Base-by-base conservation (phyloP, 2,329 filamentous ascomycete species). In the Pseudogymnoascus sp. region DNA sequence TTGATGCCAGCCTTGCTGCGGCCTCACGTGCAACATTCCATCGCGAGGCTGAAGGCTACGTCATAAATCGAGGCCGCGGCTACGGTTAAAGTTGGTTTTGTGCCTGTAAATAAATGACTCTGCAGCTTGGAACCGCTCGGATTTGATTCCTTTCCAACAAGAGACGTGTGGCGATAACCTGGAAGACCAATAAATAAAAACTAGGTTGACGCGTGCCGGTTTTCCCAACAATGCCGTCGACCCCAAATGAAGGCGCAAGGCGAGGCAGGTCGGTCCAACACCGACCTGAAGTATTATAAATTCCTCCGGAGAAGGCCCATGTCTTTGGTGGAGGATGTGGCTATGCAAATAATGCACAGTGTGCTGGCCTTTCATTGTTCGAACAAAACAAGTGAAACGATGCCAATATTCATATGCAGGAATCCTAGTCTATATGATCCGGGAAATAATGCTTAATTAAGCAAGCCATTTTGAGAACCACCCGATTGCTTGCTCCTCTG, bases 401-500 rank as follows among this genome's bases (percentile, higher is more conserved):
- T 53, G 43, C 23, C 43, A 53, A 53, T 53, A 28, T 53, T 53
- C 23, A 28, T 14, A 53, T 53, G 11, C 23, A 28, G 12, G 23
- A 31, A 53, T 53, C 43, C 43, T 31, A 53, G 43, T 28, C 43
- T 53, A 53, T 53, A 53, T 53, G 7, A 7, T 3, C 7, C 16
- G 14, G 43, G 3, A n/a, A 31, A 53, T 53, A 53, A 53, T 53
- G 23, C 43, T 53, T 53, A 3, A 16, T 53, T 53, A 53, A 28
- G 43, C 2, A 31, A 53, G 23, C 56, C 56, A 62, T 42, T 62
- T 62, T 8, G 36, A 46, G 62, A 74, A 74, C 72, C 71, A 75
- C n/a, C 23, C n/a, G 14, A 74, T 65, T n/a, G 72, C 75, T 65
- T 76, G 74, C 53, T 74, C 70, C 68, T 75, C 73, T n/a, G 72